Conservation (phyloP, 352 stramenopile species). For the Phytopythium delawarense region DNA sequence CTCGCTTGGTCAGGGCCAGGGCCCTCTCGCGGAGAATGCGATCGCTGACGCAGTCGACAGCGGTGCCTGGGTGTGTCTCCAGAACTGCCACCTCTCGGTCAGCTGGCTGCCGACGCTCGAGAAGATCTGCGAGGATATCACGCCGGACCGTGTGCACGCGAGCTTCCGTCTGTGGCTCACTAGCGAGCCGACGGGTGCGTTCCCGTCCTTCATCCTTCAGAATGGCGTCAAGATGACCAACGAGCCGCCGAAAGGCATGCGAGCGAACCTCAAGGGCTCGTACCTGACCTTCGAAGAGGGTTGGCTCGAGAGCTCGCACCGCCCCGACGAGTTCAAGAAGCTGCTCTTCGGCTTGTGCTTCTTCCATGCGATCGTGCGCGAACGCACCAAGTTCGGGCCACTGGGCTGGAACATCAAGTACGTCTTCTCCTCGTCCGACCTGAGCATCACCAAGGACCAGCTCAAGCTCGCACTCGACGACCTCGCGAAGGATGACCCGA, state of each 20-base stretch:
- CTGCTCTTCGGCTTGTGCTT: conserved; percentile 89
- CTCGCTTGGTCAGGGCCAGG: conserved; percentile 93
- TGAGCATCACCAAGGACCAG: conserved; percentile 85
- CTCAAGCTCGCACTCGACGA: conserved; percentile 84
- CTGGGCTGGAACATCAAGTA: conserved; percentile 90
- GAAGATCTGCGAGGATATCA: conserved; percentile 93
- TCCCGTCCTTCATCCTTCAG: conserved; percentile 93
- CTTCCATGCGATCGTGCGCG: conserved; percentile 89
- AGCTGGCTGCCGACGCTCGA: conserved; percentile 94
- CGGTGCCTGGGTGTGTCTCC: conserved; percentile 93
- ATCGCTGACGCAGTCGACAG: conserved; percentile 93
- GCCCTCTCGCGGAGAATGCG: conserved; percentile 86
- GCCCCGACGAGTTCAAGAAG: conserved; percentile 76
- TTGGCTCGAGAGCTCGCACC: conserved; percentile 64
- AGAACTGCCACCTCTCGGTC: conserved; percentile 95
- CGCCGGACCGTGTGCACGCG: conserved; percentile 86
- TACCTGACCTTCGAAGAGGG: conserved; percentile 80
- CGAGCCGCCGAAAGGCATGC: conserved; percentile 93
- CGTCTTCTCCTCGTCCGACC: conserved; percentile 80
- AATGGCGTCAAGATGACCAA: conserved; percentile 96
- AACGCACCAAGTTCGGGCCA: conserved; percentile 82
- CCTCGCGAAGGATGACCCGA: conserved; percentile 45
- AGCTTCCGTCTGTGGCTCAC: conserved; percentile 95
- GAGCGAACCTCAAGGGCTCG: conserved; percentile 91
- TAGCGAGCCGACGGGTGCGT: conserved; percentile 89